Conservation (phyloP, 345 rosid species). For the Garcia nutans region DNA sequence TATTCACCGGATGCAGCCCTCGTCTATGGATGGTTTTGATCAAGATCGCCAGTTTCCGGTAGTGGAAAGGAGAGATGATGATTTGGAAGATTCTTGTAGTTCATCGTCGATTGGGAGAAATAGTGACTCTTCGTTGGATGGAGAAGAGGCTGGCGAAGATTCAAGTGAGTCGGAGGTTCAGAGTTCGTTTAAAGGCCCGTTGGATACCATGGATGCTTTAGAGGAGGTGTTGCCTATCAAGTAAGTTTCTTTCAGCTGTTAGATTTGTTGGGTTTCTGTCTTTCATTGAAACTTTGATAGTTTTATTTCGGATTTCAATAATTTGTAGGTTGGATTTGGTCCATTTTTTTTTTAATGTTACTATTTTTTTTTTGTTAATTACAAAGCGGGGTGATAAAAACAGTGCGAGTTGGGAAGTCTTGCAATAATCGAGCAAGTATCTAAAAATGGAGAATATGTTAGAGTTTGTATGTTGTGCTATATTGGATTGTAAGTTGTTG, state of each 20-base stretch:
- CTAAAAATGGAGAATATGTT: no score
- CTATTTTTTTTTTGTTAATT: no score
- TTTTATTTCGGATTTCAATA: not conserved
- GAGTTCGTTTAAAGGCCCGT: slow-evolving; percentile 40
- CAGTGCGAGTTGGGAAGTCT: not conserved
- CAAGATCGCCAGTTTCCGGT: slow-evolving; percentile 6
- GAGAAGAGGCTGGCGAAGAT: slow-evolving; percentile 21
- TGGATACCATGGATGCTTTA: slow-evolving; percentile 37
- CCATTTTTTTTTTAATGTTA: no score
- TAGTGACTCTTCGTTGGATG: slow-evolving; percentile 24
- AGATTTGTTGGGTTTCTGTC: not conserved
- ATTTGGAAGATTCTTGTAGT: slow-evolving; percentile 14
- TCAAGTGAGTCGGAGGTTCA: slow-evolving; percentile 27
- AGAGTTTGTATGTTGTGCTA: no score
- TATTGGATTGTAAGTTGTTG: no score
- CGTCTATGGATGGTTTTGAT: not conserved
- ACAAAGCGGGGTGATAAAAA: no score
- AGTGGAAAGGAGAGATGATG: not conserved
- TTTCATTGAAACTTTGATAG: not conserved
- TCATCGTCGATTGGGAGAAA: slow-evolving; percentile 16
- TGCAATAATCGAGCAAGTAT: not conserved
- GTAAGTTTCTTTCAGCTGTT: slow-evolving; percentile 10
- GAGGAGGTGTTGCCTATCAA: slow-evolving; percentile 41
- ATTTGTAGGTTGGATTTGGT: not conserved
- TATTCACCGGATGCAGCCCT: not conserved